Evolutionary conservation across 169 alveolate genomes (phyloP).

Genomic region (Blepharisma undulans): DNA sequence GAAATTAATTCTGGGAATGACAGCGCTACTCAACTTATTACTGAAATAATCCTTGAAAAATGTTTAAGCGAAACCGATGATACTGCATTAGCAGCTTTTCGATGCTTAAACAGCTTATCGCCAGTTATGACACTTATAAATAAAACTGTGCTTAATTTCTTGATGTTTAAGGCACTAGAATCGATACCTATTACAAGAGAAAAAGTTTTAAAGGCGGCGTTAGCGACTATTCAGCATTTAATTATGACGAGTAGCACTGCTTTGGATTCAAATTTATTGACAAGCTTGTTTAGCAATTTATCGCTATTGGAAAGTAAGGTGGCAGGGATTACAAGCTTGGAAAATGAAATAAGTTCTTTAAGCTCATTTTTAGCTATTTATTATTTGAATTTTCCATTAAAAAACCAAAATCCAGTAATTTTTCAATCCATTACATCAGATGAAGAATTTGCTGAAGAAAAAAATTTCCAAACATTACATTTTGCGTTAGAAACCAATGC

Average conservation of each 20-base stretch:
- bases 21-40: neutral
- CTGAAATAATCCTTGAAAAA: neutral
- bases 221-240: slow-evolving; percentile 8
- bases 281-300: neutral
- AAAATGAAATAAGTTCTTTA: neutral
- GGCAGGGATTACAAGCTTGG: neutral
- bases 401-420: neutral
- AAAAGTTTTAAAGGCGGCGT: neutral
- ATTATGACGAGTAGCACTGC: neutral
- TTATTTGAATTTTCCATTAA: slow-evolving; percentile 31
- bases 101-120: neutral
- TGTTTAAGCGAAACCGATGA: neutral
- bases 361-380: neutral
- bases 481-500: slow-evolving; percentile 28
- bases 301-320: neutral
- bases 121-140: too few relatives aligned
- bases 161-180: neutral
- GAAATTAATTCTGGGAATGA: neutral
- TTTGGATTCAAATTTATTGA: neutral
- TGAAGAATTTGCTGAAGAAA: neutral
- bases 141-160: too few relatives aligned
- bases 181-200: neutral
- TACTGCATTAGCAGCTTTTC: slow-evolving; percentile 7
- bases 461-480: neutral
- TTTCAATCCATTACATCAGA: neutral